Conservation (phyloP, 768 basidiomycete species). For the Agaricus bisporus region DNA sequence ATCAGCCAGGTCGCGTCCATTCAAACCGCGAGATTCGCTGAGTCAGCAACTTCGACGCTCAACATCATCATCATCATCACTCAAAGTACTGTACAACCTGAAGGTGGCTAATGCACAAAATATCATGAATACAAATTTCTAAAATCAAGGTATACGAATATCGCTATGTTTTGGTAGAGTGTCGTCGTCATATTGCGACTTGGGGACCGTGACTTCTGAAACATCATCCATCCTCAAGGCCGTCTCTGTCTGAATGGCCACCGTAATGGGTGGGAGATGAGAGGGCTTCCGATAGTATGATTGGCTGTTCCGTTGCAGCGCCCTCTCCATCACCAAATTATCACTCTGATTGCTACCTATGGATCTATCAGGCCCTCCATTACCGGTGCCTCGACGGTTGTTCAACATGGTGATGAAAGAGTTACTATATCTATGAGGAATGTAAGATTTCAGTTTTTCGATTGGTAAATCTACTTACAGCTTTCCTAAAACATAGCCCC, state of each 20-base stretch:
- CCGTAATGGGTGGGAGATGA: background rate
- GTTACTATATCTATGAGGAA: slow-evolving; percentile 5
- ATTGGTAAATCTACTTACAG: background rate
- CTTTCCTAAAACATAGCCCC: slow-evolving; percentile 7
- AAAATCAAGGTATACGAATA: too few relatives aligned
- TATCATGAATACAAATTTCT: too few relatives aligned
- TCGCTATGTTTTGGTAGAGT: slow-evolving; percentile 7
- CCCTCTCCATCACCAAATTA: background rate
- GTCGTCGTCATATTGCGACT: background rate
- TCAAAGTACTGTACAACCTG: too few relatives aligned
- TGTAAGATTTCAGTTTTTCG: background rate
- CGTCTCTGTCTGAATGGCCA: slow-evolving; percentile 3
- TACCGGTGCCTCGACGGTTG: background rate
- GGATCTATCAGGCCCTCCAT: background rate
- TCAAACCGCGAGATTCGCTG: slow-evolving; percentile 3
- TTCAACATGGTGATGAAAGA: slow-evolving; percentile 10
- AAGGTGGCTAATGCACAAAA: too few relatives aligned
- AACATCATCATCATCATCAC: too few relatives aligned
- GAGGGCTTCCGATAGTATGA: background rate
- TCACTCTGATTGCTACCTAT: background rate
- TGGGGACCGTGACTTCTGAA: too few relatives aligned
- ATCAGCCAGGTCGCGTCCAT: slow-evolving; percentile 1
- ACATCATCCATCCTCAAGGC: too few relatives aligned
- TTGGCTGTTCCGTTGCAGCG: background rate
- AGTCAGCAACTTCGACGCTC: background rate